These are phyloP conservation scores for Stagonosporopsis chrysanthemi DNA, from an alignment of 2,329 filamentous ascomycete genomes.

Conservation along the genomic window DNA sequence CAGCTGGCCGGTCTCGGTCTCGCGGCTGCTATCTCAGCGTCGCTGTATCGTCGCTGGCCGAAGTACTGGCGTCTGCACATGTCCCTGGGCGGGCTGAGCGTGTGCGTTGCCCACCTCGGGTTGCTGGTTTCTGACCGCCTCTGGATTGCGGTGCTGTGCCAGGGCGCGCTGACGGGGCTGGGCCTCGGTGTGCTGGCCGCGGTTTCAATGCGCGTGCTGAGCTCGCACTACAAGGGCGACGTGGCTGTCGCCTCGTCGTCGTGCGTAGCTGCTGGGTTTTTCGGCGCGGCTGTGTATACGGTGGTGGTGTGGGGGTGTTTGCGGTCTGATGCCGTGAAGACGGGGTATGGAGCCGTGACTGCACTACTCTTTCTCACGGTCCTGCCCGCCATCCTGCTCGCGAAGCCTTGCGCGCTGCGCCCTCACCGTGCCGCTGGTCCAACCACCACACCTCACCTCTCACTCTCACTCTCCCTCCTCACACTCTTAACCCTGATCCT, in stretches of 20 bases:
- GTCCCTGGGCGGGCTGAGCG: not conserved
- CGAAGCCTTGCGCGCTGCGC: not conserved
- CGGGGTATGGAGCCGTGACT: not conserved
- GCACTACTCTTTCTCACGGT: constrained; percentile 19
- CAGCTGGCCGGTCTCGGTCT: constrained; percentile 30
- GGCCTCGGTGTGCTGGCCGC: constrained; percentile 27
- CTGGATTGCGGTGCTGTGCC: constrained; percentile 6
- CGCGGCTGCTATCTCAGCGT: not conserved
- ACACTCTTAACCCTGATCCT: constrained; percentile 13
- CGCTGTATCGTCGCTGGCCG: constrained; percentile 14
- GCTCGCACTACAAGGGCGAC: constrained; percentile 33
- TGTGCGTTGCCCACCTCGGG: not conserved
- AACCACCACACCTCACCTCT: not conserved
- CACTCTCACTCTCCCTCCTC: not conserved
- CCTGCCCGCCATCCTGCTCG: constrained; percentile 11
- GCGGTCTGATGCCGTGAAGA: not conserved
- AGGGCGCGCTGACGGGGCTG: constrained; percentile 26
- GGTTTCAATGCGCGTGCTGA: constrained; percentile 23
- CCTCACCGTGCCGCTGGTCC: not conserved
- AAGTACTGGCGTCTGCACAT: constrained; percentile 8
- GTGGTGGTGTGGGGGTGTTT: constrained; percentile 9
- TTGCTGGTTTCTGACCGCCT: not conserved
- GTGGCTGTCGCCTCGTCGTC: constrained; percentile 47
- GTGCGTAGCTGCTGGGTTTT: constrained; percentile 28
- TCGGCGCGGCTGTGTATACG: constrained; percentile 28